phyloP scores from a whole-genome alignment of 805 yeast species.

The Lachancea sp. region DNA sequence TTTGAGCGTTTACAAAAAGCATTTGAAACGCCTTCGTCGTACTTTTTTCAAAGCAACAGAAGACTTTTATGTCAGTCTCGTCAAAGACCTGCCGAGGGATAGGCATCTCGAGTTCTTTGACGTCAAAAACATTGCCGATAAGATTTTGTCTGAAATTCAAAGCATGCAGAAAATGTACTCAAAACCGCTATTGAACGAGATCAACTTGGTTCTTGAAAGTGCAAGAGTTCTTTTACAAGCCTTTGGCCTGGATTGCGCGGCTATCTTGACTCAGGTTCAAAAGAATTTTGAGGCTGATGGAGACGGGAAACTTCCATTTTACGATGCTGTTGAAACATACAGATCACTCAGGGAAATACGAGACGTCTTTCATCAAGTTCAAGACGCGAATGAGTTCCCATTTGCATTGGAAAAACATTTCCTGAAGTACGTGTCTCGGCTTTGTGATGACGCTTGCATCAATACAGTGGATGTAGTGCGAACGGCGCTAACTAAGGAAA shows the following conservation, averaged over 20 bases:
- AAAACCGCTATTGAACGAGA: constrained; percentile 51
- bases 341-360: constrained; percentile 47
- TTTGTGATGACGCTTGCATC: constrained; percentile 40
- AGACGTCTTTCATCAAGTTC: constrained; percentile 44
- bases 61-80: constrained; percentile 37
- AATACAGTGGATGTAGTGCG: constrained; percentile 44
- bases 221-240: constrained; percentile 45
- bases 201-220: constrained; percentile 45
- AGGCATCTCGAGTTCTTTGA: constrained; percentile 47
- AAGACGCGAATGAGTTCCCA: constrained; percentile 36
- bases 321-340: constrained; percentile 55
- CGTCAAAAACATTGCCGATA: constrained; percentile 50
- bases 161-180: constrained; percentile 53
- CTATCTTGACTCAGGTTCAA: constrained; percentile 45
- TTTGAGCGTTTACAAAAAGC: constrained; percentile 38
- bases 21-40: constrained; percentile 36
- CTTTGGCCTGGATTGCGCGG: constrained; percentile 47
- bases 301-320: constrained; percentile 36
- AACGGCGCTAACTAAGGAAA: constrained; percentile 53
- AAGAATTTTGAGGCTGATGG: constrained; percentile 32
- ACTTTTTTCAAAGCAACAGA: constrained; percentile 38
- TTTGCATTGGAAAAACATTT: constrained; percentile 54
- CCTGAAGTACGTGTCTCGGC: constrained; percentile 38
- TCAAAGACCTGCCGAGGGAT: constrained; percentile 53
- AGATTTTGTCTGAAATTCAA: constrained; percentile 44